These are phyloP conservation scores for Poa annua DNA, from an alignment of 176 grass and related monocot genomes.

Conservation along the genomic window DNA sequence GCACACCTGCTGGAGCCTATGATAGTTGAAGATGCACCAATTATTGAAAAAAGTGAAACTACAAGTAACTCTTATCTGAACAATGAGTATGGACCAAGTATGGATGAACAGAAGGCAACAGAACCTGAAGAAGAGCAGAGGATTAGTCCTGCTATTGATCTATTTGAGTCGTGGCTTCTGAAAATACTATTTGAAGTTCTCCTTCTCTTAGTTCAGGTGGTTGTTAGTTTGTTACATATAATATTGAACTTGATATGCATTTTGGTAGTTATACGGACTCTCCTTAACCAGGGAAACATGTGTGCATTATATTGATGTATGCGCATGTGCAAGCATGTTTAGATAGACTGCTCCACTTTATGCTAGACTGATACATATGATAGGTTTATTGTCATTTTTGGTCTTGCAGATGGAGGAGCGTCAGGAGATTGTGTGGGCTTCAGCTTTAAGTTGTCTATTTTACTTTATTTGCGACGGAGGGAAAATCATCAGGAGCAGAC, in stretches of 20 bases:
- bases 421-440: slow-evolving; percentile 98
- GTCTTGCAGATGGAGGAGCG: slow-evolving; percentile 81
- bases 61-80: slow-evolving; percentile 64
- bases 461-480: slow-evolving; percentile 97
- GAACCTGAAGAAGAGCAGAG: slow-evolving; percentile 50
- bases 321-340: not conserved
- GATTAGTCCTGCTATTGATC: slow-evolving; percentile 76
- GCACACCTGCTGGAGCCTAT: slow-evolving; percentile 96
- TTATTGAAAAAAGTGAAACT: slow-evolving; percentile 65
- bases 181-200: slow-evolving; percentile 93
- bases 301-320: slow-evolving; percentile 1
- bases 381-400: slow-evolving; percentile 25
- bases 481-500: slow-evolving; percentile 81
- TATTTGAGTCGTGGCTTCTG: slow-evolving; percentile 95
- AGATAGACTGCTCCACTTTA: not conserved
- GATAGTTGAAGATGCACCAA: slow-evolving; percentile 67
- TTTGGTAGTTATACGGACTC: slow-evolving; percentile 30
- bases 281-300: slow-evolving; percentile 6
- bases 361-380: slow-evolving; percentile 15
- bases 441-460: slow-evolving; percentile 94
- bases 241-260: slow-evolving; percentile 26
- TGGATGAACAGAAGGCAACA: slow-evolving; percentile 49
- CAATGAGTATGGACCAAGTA: slow-evolving; percentile 59
- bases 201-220: slow-evolving; percentile 90
- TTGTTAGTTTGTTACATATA: slow-evolving; percentile 6